phyloP scores from a whole-genome alignment of 805 yeast species.

The Cyberlindnera nakhonratchasimensis region DNA sequence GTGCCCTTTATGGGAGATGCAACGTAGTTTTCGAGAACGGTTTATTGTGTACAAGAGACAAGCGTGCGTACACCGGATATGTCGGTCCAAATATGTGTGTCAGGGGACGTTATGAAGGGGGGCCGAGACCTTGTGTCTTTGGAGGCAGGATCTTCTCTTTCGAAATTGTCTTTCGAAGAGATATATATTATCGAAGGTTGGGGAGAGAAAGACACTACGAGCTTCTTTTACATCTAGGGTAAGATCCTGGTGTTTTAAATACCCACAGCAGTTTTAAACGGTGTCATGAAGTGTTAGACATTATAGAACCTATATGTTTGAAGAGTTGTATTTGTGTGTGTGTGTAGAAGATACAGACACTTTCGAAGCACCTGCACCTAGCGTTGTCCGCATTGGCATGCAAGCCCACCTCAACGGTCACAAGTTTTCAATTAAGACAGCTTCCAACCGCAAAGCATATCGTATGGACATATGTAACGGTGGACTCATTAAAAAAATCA shows the following conservation, averaged over 20 bases:
- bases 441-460: too few species aligned
- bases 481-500: too few species aligned
- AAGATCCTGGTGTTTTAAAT: not conserved
- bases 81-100: not conserved
- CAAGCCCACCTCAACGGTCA: constrained; percentile 7
- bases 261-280: too few species aligned
- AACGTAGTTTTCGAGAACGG: not conserved
- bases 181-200: too few species aligned
- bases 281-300: too few species aligned
- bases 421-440: not conserved
- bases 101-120: too few species aligned
- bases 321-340: too few species aligned
- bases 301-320: too few species aligned
- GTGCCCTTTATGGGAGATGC: not conserved
- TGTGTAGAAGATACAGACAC: too few species aligned
- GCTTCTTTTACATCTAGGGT: not conserved
- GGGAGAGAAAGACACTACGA: not conserved
- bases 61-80: constrained; percentile 1
- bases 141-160: too few species aligned
- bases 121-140: not conserved
- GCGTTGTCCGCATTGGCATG: constrained; percentile 3
- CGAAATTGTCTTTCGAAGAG: too few species aligned
- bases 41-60: constrained; percentile 1
- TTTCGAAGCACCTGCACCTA: constrained; percentile 4
- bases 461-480: too few species aligned